Conservation (phyloP, 169 alveolate species). For the Neospora caninum region DNA sequence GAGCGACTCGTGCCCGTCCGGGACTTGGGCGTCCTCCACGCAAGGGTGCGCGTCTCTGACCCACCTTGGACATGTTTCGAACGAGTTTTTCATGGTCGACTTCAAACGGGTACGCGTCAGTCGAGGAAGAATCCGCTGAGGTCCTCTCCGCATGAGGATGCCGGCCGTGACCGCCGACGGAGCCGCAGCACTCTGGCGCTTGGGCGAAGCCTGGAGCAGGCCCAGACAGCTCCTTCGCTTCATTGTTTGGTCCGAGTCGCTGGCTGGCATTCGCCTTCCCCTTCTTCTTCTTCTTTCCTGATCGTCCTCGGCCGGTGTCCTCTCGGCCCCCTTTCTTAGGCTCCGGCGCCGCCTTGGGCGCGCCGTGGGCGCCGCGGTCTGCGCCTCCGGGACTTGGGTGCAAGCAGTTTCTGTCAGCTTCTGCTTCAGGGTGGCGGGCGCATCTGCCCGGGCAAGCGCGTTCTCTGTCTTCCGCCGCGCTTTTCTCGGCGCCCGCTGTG, state of each 20-base stretch:
- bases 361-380: too few relatives aligned
- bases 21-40: not conserved
- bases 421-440: not conserved
- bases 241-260: not conserved
- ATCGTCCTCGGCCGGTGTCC: not conserved
- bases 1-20: not conserved
- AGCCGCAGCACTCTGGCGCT: too few relatives aligned
- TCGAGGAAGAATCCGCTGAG: not conserved
- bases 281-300: not conserved
- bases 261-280: not conserved
- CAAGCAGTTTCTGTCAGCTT: not conserved
- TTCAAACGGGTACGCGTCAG: not conserved
- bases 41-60: not conserved
- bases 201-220: too few relatives aligned
- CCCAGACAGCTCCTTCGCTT: too few relatives aligned
- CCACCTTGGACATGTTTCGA: conserved; percentile 46
- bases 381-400: not conserved
- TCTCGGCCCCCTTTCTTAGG: not conserved
- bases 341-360: too few relatives aligned
- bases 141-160: not conserved
- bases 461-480: not conserved
- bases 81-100: conserved; percentile 46
- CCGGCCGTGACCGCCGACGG: not conserved
- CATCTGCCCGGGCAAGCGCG: not conserved
- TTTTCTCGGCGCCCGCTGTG: not conserved